Evolutionary conservation across 306 rosid genomes (phyloP), one percentile per base, ranked within the genome.

Genomic region (Mucuna pruriens): DNA sequence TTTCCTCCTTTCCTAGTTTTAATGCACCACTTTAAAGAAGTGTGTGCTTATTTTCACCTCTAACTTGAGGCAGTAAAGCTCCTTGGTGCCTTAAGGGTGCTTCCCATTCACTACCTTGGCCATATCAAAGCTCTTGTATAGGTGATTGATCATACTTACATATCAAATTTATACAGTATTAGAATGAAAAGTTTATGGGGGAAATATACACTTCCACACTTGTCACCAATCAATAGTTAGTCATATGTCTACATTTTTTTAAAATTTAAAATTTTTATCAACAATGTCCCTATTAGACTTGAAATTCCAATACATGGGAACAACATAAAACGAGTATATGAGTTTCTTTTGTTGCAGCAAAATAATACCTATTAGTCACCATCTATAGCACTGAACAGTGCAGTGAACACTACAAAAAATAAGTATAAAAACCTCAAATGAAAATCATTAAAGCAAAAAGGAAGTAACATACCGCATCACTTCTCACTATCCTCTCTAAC

Each of bases 401-500:
- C 45, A 55, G n/a, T 51, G 55, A 86, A 78, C 64, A 20, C 29
- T 12, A 77, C 58, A 44, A 46, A 36, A 64, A 39, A 72, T 40
- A 65, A 42, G 64, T 29, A 73, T 54, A 44, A 65, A 48, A 74
- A 74, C 57, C 25, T 44, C 78, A 34, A 69, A 83, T 1, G 16
- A 73, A 72, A 71, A 62, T 34, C 45, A 38, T 12, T 36, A 65
- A 75, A 64, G 80, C 55, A 46, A 26, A 78, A 81, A 36, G 36
- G 23, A 77, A 73, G 55, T 48, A 82, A 88, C 87, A 80, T 84
- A 96, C 99, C 79, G 80, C 92, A 20, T 96, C 99, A 80, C 69
- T 85, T 89, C 99, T 87, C 58, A n/a, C 92, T 80, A 96, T 87
- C 86, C 82, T 93, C 86, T 92, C 98, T 34, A 92, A 85, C 40